Evolutionary conservation across 805 yeast genomes (phyloP).

Genomic region (Spathaspora passalidarum): DNA sequence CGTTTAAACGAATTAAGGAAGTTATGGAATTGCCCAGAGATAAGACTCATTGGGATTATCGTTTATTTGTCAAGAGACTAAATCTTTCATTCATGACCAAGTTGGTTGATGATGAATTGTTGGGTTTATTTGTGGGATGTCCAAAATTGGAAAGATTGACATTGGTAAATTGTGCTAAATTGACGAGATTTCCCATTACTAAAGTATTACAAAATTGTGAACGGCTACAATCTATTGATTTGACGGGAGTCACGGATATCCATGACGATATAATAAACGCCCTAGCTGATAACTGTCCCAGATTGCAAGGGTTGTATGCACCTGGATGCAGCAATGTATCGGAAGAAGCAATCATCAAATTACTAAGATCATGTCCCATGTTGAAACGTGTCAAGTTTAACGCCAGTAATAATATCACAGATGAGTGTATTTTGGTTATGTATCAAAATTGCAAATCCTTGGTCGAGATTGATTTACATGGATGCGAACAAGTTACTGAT

Average conservation of each 20-base stretch:
- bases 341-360: slow-evolving; percentile 56
- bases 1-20: slow-evolving; percentile 51
- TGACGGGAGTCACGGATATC: slow-evolving; percentile 68
- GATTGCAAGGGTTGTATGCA: slow-evolving; percentile 87
- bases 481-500: slow-evolving; percentile 73
- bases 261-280: slow-evolving; percentile 67
- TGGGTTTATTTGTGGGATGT: slow-evolving; percentile 64
- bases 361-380: slow-evolving; percentile 65
- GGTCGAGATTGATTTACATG: slow-evolving; percentile 87
- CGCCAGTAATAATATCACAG: slow-evolving; percentile 64
- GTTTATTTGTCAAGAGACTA: slow-evolving; percentile 69
- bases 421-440: slow-evolving; percentile 56
- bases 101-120: slow-evolving; percentile 59
- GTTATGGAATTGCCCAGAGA: slow-evolving; percentile 50
- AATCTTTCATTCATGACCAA: slow-evolving; percentile 75
- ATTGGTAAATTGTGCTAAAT: slow-evolving; percentile 69
- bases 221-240: slow-evolving; percentile 78
- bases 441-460: slow-evolving; percentile 72
- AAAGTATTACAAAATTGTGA: slow-evolving; percentile 61
- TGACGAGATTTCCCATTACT: slow-evolving; percentile 61
- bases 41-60: slow-evolving; percentile 62
- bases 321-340: slow-evolving; percentile 77
- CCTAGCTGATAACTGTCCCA: slow-evolving; percentile 65
- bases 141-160: slow-evolving; percentile 81
- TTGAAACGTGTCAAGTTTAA: slow-evolving; percentile 81